These are phyloP conservation scores for Phytophthora chlamydospora DNA, from an alignment of 352 stramenopile species.

Conservation along the genomic window DNA sequence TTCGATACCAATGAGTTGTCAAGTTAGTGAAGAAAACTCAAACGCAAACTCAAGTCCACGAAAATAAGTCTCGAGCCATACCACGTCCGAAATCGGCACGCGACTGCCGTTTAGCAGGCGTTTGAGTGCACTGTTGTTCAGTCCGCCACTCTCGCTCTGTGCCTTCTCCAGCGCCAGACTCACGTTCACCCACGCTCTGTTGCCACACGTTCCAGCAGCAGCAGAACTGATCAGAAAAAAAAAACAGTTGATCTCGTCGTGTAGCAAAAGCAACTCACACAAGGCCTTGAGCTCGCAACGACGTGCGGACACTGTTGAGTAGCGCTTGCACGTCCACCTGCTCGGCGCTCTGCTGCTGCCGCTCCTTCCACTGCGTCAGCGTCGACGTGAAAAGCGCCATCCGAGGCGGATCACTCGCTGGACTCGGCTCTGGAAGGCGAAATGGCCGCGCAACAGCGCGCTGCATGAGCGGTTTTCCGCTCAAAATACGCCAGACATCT, in stretches of 20 bases:
- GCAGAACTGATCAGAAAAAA: too few species aligned
- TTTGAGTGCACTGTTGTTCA: conserved; percentile 64
- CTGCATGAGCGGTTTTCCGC: neutral
- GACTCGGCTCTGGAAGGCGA: conserved; percentile 9
- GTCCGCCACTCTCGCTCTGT: conserved; percentile 39
- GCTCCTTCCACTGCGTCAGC: conserved; percentile 72
- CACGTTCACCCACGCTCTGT: conserved; percentile 60
- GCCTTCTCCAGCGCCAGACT: conserved; percentile 57
- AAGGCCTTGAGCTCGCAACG: conserved; percentile 51
- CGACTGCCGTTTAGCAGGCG: conserved; percentile 56
- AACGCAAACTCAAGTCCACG: neutral
- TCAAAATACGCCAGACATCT: conserved; percentile 12
- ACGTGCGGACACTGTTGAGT: conserved; percentile 44
- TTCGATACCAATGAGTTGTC: conserved; percentile 1
- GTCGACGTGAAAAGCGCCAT: conserved; percentile 51
- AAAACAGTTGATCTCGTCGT: too few species aligned
- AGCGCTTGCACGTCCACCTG: conserved; percentile 62
- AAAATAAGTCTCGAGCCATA: conserved; percentile 23
- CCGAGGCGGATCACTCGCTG: neutral
- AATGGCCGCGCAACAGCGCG: conserved; percentile 17
- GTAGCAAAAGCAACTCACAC: conserved; percentile 39
- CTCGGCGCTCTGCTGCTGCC: conserved; percentile 70
- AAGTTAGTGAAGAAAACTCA: neutral
- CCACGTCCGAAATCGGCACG: conserved; percentile 65
- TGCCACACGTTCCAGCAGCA: neutral